Evolutionary conservation across 2,329 filamentous ascomycete species (phyloP), one percentile per base, ranked within the genome.

Genomic region (Mycosphaerelloides madeirae): DNA sequence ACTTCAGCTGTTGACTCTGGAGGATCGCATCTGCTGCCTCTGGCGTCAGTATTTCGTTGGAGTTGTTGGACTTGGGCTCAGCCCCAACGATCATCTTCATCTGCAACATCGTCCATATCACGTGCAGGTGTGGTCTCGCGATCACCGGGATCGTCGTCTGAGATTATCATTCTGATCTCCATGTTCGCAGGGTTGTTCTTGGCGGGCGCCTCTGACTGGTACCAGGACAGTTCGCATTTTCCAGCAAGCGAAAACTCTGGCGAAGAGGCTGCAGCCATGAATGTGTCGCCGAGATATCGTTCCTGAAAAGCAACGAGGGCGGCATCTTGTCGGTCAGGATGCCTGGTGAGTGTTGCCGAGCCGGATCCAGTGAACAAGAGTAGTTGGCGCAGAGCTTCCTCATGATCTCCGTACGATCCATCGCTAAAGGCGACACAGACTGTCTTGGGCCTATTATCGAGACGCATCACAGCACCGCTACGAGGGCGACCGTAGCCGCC

Each of bases 401-500:
- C 82, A 57, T 79, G 79, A 22, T 76, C 76, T 12, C 80, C 59
- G 83, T 81, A 64, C 81, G 80, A 75, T 3, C 80, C 83, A 19
- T 57, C 52, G 1, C 47, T 48, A 43, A 66, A 62, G 6, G 74
- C 73, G 18, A 91, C 67, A 5, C 77, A 75, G 8, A 93, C 70
- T 49, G 76, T 81, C 61, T 78, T 84, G 0, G 87, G 83, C 34
- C 87, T 75, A 62, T 90, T 89, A 59, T 93, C 87, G 16, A 93
- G 72, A 14, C 83, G 83, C 54, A 75, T 71, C 13, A 79, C 76
- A 43, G 71, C 72, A 54, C 83, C 72, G 19, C 70, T 70, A 14
- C 67, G 46, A 15, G 50, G 54, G 13, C 51, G 84, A 5, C 68
- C 69, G 50, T 58, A 70, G 12, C 71, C 66, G 22, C 70, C 72